Conservation (phyloP, 495 filamentous ascomycete species). For the Penicillium taxi region DNA sequence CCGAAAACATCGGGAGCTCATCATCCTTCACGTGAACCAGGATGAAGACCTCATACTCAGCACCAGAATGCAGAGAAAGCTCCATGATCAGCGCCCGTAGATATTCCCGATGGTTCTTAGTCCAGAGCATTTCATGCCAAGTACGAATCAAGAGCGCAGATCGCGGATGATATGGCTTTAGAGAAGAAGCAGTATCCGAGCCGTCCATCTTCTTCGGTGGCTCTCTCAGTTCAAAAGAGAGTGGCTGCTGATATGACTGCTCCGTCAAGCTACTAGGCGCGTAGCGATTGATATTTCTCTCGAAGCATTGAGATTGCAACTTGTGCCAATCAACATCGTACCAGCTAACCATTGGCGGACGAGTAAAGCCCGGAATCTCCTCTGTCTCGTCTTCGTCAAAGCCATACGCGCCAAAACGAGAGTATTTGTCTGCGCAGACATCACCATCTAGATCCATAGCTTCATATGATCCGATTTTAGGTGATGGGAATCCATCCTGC, state of each 20-base stretch:
- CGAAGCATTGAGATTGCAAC: constrained; percentile 56
- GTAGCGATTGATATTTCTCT: constrained; percentile 56
- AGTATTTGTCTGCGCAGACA: constrained; percentile 48
- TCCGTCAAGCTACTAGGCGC: constrained; percentile 1
- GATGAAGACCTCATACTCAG: constrained; percentile 69
- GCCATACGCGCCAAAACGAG: constrained; percentile 47
- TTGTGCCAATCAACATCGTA: constrained; percentile 59
- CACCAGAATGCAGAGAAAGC: constrained; percentile 61
- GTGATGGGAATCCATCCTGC: constrained; percentile 30
- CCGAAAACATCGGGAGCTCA: constrained; percentile 42
- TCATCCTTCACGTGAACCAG: constrained; percentile 64
- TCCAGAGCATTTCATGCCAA: constrained; percentile 60
- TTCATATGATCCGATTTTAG: constrained; percentile 42
- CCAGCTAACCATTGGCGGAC: constrained; percentile 47
- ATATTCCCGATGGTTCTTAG: constrained; percentile 59
- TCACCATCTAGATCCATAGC: constrained; percentile 37
- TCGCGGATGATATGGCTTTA: constrained; percentile 27
- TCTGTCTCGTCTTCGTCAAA: constrained; percentile 27
- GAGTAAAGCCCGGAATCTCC: constrained; percentile 13
- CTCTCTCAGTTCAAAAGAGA: constrained; percentile 14
- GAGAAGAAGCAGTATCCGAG: neutral
- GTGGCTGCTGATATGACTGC: constrained; percentile 7
- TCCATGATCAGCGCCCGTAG: constrained; percentile 70
- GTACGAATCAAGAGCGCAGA: constrained; percentile 65
- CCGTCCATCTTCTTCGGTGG: constrained; percentile 4